Conservation (phyloP, 306 rosid species). For the Nissolia schottii region DNA sequence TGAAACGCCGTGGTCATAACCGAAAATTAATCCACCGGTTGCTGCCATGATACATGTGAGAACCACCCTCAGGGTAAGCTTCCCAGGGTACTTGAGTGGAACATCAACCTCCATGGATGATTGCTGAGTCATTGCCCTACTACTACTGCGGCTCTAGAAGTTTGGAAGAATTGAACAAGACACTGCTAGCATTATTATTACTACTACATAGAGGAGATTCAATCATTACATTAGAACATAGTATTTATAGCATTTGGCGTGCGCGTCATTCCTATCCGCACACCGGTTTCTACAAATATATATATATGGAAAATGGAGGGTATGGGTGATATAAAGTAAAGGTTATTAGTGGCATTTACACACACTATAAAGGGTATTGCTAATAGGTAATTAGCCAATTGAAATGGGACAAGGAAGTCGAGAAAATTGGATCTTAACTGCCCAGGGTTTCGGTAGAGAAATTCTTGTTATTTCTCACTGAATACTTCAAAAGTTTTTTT, state of each 20-base stretch:
- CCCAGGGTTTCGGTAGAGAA: no score
- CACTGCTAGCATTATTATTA: no score
- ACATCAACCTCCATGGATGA: not conserved
- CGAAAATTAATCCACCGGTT: conserved; percentile 69
- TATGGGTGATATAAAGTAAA: no score
- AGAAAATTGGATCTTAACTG: no score
- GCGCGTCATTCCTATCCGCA: not conserved
- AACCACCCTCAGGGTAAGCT: conserved; percentile 51
- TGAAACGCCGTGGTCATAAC: conserved; percentile 83
- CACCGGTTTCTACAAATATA: not conserved
- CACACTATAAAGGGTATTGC: no score
- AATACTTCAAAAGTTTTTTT: no score
- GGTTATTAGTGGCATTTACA: no score
- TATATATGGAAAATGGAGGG: no score
- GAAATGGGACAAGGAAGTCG: no score
- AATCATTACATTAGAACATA: not conserved
- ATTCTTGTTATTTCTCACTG: no score
- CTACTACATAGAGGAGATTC: not conserved
- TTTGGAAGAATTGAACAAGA: not conserved
- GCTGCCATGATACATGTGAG: conserved; percentile 58
- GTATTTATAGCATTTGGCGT: not conserved
- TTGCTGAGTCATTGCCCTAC: not conserved
- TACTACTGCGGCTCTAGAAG: no score
- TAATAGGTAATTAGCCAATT: no score
- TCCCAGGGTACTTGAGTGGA: conserved; percentile 42